phyloP scores from a whole-genome alignment of 192 early-diverging fungal species.

The Piromyces finnis region DNA sequence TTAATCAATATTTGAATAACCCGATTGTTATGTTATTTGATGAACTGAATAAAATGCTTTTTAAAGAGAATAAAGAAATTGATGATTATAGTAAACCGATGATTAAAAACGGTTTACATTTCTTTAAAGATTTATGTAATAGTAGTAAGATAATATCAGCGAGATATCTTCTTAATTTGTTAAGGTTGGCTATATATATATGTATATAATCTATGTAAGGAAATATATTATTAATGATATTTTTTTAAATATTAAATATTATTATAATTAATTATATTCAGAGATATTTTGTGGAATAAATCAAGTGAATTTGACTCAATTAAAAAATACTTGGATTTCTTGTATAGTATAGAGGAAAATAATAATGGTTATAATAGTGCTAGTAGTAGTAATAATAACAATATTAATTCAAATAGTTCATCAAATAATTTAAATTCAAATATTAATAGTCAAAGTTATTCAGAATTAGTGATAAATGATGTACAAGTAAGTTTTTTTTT shows the following conservation, averaged over 20 bases:
- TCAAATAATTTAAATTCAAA: no score
- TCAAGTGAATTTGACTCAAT: background rate
- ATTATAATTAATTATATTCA: no score
- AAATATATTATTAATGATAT: no score
- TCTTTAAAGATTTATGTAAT: background rate
- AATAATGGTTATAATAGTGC: background rate
- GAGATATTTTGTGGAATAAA: background rate
- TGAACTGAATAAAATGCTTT: background rate
- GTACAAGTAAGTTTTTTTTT: background rate
- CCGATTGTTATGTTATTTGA: background rate
- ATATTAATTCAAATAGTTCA: background rate
- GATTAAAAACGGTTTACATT: background rate
- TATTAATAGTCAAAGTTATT: background rate
- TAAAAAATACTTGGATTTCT: background rate
- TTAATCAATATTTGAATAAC: background rate
- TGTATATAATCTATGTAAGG: no score
- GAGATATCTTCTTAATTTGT: background rate
- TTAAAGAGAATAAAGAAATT: background rate
- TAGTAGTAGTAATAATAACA: background rate
- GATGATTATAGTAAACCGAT: background rate
- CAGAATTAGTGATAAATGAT: background rate
- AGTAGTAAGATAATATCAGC: background rate
- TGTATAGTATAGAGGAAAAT: background rate
- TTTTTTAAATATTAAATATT: no score
- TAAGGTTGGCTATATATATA: no score